Evolutionary conservation across 129 eudicot species (phyloP).

Genomic region (Chrysanthemum seticuspe): DNA sequence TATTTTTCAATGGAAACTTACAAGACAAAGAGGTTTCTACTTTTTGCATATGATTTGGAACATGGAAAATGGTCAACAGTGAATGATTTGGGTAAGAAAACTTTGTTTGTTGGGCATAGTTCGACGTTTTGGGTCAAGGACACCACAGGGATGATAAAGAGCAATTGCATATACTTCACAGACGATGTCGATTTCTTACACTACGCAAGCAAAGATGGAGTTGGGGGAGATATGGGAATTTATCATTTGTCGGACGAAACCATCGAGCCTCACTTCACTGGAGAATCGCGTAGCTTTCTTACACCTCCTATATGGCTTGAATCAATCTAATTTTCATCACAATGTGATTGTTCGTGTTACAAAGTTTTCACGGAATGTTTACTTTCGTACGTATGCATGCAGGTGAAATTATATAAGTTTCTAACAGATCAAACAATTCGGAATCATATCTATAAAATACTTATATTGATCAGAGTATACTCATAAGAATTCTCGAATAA

Average conservation of each 20-base stretch:
- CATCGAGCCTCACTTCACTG: not conserved
- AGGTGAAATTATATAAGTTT: too few species aligned
- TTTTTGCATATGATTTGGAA: not conserved
- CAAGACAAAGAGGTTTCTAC: not conserved
- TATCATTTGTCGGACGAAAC: not conserved
- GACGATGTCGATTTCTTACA: not conserved
- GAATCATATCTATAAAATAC: too few species aligned
- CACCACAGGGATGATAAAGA: not conserved
- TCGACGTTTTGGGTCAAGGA: not conserved
- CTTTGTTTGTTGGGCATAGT: not conserved
- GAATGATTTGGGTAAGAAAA: not conserved
- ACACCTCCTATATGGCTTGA: not conserved
- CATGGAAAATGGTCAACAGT: not conserved
- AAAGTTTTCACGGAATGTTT: too few species aligned
- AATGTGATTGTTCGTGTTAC: too few species aligned
- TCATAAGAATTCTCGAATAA: too few species aligned
- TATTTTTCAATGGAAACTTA: not conserved
- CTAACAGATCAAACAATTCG: too few species aligned
- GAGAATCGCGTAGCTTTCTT: not conserved
- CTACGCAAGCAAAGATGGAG: not conserved
- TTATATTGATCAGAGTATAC: too few species aligned
- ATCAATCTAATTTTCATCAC: not conserved
- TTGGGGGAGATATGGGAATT: not conserved
- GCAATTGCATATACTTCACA: constrained; percentile 3
- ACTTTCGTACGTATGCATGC: too few species aligned